Conservation (phyloP, 169 alveolate species). For the Plasmodium malariae region DNA sequence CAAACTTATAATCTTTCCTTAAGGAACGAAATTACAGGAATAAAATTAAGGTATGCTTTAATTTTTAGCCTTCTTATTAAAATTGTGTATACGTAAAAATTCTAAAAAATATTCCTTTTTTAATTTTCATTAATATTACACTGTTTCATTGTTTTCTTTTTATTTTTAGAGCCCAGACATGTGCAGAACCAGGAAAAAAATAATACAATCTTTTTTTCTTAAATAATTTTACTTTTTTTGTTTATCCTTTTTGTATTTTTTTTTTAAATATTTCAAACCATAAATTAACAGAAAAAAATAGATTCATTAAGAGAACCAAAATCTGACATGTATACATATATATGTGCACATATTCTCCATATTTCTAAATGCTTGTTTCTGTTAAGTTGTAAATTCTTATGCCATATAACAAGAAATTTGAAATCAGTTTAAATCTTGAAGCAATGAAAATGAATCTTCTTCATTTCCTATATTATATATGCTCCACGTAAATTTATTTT, state of each 20-base stretch:
- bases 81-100: not conserved
- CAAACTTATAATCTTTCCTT: conserved; percentile 75
- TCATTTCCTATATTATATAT: not conserved
- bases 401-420: not conserved
- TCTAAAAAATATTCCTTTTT: not conserved
- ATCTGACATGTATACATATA: not conserved
- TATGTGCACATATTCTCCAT: not conserved
- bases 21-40: conserved; percentile 66
- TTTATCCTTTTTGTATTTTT: not conserved
- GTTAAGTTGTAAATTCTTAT: not conserved
- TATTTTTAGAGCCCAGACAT: conserved; percentile 49
- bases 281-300: not conserved
- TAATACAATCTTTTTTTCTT: not conserved
- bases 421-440: not conserved
- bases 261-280: conserved; percentile 11
- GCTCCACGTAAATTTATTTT: not conserved
- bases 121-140: not conserved
- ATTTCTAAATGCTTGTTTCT: not conserved
- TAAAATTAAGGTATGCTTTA: conserved; percentile 45
- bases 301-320: not conserved
- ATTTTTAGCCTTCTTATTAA: not conserved
- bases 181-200: conserved; percentile 45
- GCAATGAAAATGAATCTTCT: not conserved
- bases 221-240: not conserved
- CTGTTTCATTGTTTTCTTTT: not conserved